Conservation (phyloP, 1,284 basidiomycete genomes). For the Trametes sp. region DNA sequence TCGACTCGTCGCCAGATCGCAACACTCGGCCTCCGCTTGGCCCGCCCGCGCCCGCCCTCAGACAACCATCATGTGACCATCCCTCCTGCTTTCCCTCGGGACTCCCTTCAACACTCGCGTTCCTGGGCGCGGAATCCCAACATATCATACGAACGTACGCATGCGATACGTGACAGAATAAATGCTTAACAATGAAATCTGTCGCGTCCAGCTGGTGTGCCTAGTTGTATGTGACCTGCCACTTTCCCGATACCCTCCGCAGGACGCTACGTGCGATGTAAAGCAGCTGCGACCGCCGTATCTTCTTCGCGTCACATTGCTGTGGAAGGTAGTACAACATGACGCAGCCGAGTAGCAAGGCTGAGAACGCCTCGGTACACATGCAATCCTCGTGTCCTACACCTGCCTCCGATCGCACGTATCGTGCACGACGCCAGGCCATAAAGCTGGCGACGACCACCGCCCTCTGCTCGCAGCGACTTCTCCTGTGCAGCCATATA, state of each 20-base stretch:
- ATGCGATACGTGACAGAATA: background rate
- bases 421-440: slow-evolving; percentile 19
- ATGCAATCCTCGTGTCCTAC: slow-evolving; percentile 30
- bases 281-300: background rate
- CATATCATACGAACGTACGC: background rate
- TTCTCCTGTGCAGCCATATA: slow-evolving; percentile 23
- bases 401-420: slow-evolving; percentile 24
- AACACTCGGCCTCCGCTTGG: slow-evolving; percentile 19
- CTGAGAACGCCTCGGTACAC: slow-evolving; percentile 11
- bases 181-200: background rate
- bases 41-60: slow-evolving; percentile 21
- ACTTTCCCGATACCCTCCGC: background rate
- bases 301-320: background rate
- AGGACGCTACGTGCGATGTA: background rate
- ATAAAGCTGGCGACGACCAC: slow-evolving; percentile 19
- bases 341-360: slow-evolving; percentile 2
- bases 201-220: too few relatives aligned
- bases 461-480: slow-evolving; percentile 11
- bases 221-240: background rate
- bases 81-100: background rate
- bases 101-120: background rate
- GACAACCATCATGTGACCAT: slow-evolving; percentile 26
- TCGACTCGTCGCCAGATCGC: slow-evolving; percentile 27
- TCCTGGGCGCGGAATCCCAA: background rate
- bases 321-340: background rate